These are phyloP conservation scores for Lentinula aciculospora DNA, from an alignment of 768 basidiomycete species.

Conservation along the genomic window DNA sequence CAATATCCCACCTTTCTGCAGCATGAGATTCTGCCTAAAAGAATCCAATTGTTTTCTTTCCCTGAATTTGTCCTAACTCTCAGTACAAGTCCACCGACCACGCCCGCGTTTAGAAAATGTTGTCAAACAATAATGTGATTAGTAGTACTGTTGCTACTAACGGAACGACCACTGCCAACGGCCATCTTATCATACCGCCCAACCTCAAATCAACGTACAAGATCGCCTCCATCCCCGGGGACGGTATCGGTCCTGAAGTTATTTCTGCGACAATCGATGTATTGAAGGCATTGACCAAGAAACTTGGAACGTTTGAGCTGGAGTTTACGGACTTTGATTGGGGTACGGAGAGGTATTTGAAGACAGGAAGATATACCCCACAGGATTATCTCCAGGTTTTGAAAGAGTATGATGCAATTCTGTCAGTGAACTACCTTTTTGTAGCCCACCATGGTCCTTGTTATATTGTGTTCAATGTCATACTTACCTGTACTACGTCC, in stretches of 20 bases:
- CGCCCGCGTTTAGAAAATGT: no score
- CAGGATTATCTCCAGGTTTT: slow-evolving; percentile 32
- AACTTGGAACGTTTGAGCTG: slow-evolving; percentile 35
- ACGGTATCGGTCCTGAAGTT: slow-evolving; percentile 50
- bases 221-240: slow-evolving; percentile 46
- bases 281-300: slow-evolving; percentile 34
- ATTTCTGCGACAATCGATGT: slow-evolving; percentile 42
- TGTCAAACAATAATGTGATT: background rate
- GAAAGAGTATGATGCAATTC: slow-evolving; percentile 36
- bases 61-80: no score
- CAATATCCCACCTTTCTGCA: no score
- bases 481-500: background rate
- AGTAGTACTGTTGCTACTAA: background rate
- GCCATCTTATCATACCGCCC: background rate
- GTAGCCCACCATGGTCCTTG: no score
- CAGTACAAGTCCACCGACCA: no score
- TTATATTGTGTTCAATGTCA: no score
- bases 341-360: slow-evolving; percentile 40
- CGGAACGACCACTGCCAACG: background rate
- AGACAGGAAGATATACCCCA: slow-evolving; percentile 43
- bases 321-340: slow-evolving; percentile 42
- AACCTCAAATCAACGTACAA: slow-evolving; percentile 19
- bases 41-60: no score
- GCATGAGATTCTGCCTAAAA: no score
- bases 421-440: slow-evolving; percentile 1